Base-by-base conservation (phyloP, 129 eudicot species). In the Chrysanthemum lavandulifolium region DNA sequence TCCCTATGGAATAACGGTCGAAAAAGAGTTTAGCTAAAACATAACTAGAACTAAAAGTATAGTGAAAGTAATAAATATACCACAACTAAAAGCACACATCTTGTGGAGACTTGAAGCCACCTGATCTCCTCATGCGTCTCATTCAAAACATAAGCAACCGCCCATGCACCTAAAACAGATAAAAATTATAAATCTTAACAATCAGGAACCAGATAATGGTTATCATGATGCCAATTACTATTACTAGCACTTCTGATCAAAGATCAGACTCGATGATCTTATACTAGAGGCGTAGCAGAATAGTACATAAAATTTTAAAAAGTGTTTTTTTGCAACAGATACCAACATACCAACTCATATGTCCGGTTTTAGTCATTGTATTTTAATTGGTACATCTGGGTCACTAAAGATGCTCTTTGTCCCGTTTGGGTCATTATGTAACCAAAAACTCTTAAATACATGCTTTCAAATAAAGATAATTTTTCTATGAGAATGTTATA, bases 51-150 rank as follows among this genome's bases (percentile, higher is more conserved):
- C 10, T 40, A 13, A 49, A 40, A 54, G 52, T 69, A 69, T 10
- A 69, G 64, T 7, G 36, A 65, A 74, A 74, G 21, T 2, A 53
- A 62, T 23, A 75, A 71, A 65, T 84, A 16, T 84, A 88, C 97
- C 96, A 76, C 66, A 60, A 79, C 61, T 71, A 86, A 63, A 68
- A 91, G 83, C 72, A 84, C 19, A 80, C 82, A 88, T 83, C 97
- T 88, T 67, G 97, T 82, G 76, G 83, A 78, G 82, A 91, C 89
- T 81, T 86, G 84, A 84, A 88, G 83, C 92, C 88, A 81, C 70
- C 58, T 63, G 50, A 59, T 84, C 75, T 86, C 93, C 64, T 91
- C 97, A 70, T 84, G 91, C 27, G 83, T 79, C 86, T 91, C 93
- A 54, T 91, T 91, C 72, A 88, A 74, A 78, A 86, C 75, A 72